Percentiles rank a stretch among this genome's conserved stretches.
Conservation (phyloP, 2,329 filamentous ascomycete species). For the Colletotrichum cordylinicola region DNA sequence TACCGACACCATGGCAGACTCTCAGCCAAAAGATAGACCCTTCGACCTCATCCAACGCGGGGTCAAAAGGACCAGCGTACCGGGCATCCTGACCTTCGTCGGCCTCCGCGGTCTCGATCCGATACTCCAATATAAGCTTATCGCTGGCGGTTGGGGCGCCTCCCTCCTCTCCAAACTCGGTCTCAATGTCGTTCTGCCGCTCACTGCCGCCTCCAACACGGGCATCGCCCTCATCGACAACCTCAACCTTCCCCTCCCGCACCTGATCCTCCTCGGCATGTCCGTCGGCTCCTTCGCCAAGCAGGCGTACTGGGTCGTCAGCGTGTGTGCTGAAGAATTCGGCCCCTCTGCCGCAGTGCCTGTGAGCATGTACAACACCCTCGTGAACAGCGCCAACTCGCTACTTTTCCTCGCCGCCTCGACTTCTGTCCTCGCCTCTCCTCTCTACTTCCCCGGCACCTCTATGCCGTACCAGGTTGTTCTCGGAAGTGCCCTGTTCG, state of each 20-base stretch:
- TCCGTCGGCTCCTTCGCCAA: conserved; percentile 56
- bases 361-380: conserved; percentile 57
- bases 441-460: conserved; percentile 24
- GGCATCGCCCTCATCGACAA: conserved; percentile 37
- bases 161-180: conserved; percentile 52
- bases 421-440: conserved; percentile 44
- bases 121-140: conserved; percentile 36
- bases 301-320: conserved; percentile 59
- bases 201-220: conserved; percentile 39
- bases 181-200: conserved; percentile 45
- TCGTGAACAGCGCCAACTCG: conserved; percentile 60
- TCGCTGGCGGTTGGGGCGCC: conserved; percentile 42
- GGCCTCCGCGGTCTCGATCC: conserved; percentile 41
- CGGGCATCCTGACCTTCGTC: conserved; percentile 43
- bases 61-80: conserved; percentile 35
- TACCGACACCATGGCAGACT: conserved; percentile 5
- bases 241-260: conserved; percentile 54
- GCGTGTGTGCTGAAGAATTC: conserved; percentile 56
- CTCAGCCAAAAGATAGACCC: not conserved
- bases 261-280: conserved; percentile 58
- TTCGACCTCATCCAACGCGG: conserved; percentile 43
- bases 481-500: conserved; percentile 55
- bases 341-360: conserved; percentile 42
- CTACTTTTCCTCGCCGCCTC: conserved; percentile 57
- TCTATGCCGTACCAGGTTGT: conserved; percentile 37